Percentiles rank a stretch among this genome's conserved stretches.
Evolutionary conservation across 163 green algal genomes (phyloP).

Genomic region (Trebouxia gelatinosa): DNA sequence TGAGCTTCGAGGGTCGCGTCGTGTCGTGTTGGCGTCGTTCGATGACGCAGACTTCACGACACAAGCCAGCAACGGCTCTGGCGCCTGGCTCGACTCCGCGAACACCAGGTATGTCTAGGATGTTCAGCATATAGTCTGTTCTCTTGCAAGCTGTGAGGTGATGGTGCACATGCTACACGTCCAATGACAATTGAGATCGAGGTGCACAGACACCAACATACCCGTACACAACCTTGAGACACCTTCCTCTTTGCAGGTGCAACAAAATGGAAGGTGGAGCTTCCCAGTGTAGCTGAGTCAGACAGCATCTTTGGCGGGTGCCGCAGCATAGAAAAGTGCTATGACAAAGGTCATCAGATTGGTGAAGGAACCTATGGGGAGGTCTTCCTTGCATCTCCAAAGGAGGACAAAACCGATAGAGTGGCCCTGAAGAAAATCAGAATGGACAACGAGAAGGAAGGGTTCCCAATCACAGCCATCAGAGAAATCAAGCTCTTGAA

Average conservation of each 20-base stretch:
- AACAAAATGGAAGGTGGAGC: slow-evolving; percentile 58
- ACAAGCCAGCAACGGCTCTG: too few species aligned
- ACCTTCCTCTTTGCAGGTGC: too few species aligned
- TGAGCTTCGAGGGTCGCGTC: too few species aligned
- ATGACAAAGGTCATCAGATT: slow-evolving; percentile 78
- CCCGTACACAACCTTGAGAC: too few species aligned
- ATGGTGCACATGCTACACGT: too few species aligned
- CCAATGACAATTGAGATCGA: too few species aligned
- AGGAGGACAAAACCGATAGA: slow-evolving; percentile 38
- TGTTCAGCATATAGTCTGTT: too few species aligned
- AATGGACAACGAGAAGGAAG: slow-evolving; percentile 99
- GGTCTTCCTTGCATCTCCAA: slow-evolving; percentile 57
- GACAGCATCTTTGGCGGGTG: slow-evolving; percentile 62
- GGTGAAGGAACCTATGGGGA: slow-evolving; percentile 95
- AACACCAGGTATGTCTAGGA: not conserved
- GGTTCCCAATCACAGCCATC: slow-evolving; percentile 98
- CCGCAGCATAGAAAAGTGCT: slow-evolving; percentile 72
- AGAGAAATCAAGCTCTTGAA: slow-evolving; percentile 98
- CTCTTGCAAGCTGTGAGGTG: too few species aligned
- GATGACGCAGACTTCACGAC: too few species aligned
- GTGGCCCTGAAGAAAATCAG: slow-evolving; percentile 98
- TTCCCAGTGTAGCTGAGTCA: slow-evolving; percentile 42
- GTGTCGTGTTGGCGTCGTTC: too few species aligned
- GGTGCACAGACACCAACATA: too few species aligned
- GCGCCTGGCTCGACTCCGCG: not conserved